Evolutionary conservation across 306 rosid genomes (phyloP).

Genomic region (Rosa chinensis): DNA sequence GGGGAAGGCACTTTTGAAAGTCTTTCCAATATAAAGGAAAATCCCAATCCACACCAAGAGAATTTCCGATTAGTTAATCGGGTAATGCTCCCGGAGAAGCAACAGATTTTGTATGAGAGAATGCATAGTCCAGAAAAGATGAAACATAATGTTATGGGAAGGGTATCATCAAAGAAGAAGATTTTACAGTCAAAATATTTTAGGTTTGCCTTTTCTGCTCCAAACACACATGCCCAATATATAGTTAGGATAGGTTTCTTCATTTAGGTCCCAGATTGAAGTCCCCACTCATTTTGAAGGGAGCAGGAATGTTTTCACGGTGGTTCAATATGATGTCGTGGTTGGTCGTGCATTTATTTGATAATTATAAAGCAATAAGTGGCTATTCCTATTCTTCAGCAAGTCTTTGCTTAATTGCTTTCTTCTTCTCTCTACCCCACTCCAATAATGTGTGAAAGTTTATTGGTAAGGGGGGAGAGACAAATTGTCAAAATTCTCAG

Average conservation of each 20-base stretch:
- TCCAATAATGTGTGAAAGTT: neutral
- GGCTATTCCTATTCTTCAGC: conserved; percentile 37
- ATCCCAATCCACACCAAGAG: conserved; percentile 27
- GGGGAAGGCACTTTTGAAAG: conserved; percentile 28
- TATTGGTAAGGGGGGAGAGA: neutral
- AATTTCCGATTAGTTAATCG: conserved; percentile 8
- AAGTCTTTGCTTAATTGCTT: conserved; percentile 8
- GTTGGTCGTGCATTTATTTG: conserved; percentile 43
- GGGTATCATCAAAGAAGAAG: conserved; percentile 23
- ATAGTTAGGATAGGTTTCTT: conserved; percentile 38
- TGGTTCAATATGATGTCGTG: conserved; percentile 41
- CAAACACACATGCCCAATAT: conserved; percentile 29
- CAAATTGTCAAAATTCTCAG: conserved; percentile 11
- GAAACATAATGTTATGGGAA: conserved; percentile 12
- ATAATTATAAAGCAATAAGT: conserved; percentile 44
- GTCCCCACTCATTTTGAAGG: conserved; percentile 47
- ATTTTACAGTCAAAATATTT: conserved; percentile 11
- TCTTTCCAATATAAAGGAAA: conserved; percentile 15
- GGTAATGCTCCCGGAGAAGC: conserved; percentile 22
- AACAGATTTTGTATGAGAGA: conserved; percentile 22
- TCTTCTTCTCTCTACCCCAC: neutral
- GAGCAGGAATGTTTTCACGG: conserved; percentile 43
- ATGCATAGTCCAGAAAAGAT: conserved; percentile 26
- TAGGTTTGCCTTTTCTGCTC: conserved; percentile 15
- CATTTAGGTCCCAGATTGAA: conserved; percentile 40